A percentile compares a stretch with the other conserved stretches of the same genome.
Evolutionary conservation across 352 stramenopile genomes (phyloP).

Genomic region (Pythium utonaiense): DNA sequence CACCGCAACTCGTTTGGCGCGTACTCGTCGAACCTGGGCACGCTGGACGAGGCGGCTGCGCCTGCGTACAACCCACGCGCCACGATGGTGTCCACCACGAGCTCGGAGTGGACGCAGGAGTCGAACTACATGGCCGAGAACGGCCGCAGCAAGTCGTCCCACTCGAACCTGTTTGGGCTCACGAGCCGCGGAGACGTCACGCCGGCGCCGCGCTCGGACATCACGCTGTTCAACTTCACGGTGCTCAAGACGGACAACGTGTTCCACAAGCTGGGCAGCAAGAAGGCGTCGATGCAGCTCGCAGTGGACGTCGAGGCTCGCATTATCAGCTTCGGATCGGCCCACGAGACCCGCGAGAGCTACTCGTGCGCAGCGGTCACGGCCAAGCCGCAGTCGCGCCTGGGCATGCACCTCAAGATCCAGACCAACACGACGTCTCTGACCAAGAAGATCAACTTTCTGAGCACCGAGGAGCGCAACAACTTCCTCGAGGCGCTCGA

Average conservation of each 20-base stretch:
- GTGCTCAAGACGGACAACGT: slow-evolving; percentile 85
- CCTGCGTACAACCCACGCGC: slow-evolving; percentile 28
- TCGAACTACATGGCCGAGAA: slow-evolving; percentile 59
- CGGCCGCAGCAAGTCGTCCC: slow-evolving; percentile 57
- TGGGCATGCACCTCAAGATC: slow-evolving; percentile 86
- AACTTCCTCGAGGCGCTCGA: slow-evolving; percentile 82
- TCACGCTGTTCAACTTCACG: slow-evolving; percentile 84
- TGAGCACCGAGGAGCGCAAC: slow-evolving; percentile 73
- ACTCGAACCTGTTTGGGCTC: slow-evolving; percentile 80
- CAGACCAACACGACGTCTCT: slow-evolving; percentile 67
- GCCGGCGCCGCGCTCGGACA: slow-evolving; percentile 42
- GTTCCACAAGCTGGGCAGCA: slow-evolving; percentile 76
- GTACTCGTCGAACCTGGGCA: slow-evolving; percentile 28
- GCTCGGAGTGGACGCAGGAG: slow-evolving; percentile 29
- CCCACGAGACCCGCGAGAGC: slow-evolving; percentile 70
- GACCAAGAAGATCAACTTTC: slow-evolving; percentile 85
- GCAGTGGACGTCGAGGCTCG: slow-evolving; percentile 80
- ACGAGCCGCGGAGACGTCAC: slow-evolving; percentile 28
- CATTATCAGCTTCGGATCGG: slow-evolving; percentile 81
- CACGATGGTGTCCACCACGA: slow-evolving; percentile 11
- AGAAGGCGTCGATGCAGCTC: slow-evolving; percentile 78
- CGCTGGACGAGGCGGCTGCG: slow-evolving; percentile 28
- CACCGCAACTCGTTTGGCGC: slow-evolving; percentile 38
- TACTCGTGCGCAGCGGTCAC: slow-evolving; percentile 80
- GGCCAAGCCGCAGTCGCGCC: slow-evolving; percentile 64